phyloP scores from a whole-genome alignment of 2,329 filamentous ascomycete genomes.

The Dactylella cylindrospora region DNA sequence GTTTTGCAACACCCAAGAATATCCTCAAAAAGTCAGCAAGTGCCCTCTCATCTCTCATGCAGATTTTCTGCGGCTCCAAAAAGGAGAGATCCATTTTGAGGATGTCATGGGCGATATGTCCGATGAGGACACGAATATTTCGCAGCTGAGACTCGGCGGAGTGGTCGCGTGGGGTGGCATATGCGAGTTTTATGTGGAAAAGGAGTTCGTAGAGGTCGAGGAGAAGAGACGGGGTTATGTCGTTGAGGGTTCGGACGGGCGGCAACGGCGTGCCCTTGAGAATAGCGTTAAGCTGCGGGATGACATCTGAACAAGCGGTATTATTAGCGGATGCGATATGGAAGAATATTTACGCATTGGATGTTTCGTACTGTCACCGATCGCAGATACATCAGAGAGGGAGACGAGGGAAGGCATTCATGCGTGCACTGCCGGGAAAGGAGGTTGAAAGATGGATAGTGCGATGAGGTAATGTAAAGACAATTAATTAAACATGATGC shows the following conservation, averaged over 20 bases:
- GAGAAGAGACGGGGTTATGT: slow-evolving; percentile 42
- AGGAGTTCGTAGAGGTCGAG: slow-evolving; percentile 43
- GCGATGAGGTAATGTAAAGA: background rate
- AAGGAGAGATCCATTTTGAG: slow-evolving; percentile 86
- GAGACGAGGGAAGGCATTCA: slow-evolving; percentile 43
- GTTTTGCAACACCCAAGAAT: slow-evolving; percentile 37
- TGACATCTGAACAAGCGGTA: slow-evolving; percentile 32
- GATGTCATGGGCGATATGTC: slow-evolving; percentile 87
- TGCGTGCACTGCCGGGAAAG: slow-evolving; percentile 3
- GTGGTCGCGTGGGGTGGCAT: slow-evolving; percentile 36
- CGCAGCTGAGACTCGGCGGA: slow-evolving; percentile 38
- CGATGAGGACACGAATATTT: slow-evolving; percentile 55
- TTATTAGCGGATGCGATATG: slow-evolving; percentile 8
- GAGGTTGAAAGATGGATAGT: background rate
- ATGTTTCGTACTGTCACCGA: slow-evolving; percentile 30
- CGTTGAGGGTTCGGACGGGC: slow-evolving; percentile 19
- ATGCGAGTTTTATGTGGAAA: slow-evolving; percentile 41
- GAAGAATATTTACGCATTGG: too few relatives aligned
- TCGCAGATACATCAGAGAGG: slow-evolving; percentile 22
- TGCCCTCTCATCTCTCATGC: slow-evolving; percentile 29
- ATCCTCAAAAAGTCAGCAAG: slow-evolving; percentile 39
- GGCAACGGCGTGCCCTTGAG: slow-evolving; percentile 29
- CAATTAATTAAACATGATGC: too few relatives aligned
- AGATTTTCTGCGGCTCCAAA: slow-evolving; percentile 39
- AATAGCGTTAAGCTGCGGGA: slow-evolving; percentile 38